Base-by-base conservation (phyloP, 768 basidiomycete genomes). In the Suillus paluster region DNA sequence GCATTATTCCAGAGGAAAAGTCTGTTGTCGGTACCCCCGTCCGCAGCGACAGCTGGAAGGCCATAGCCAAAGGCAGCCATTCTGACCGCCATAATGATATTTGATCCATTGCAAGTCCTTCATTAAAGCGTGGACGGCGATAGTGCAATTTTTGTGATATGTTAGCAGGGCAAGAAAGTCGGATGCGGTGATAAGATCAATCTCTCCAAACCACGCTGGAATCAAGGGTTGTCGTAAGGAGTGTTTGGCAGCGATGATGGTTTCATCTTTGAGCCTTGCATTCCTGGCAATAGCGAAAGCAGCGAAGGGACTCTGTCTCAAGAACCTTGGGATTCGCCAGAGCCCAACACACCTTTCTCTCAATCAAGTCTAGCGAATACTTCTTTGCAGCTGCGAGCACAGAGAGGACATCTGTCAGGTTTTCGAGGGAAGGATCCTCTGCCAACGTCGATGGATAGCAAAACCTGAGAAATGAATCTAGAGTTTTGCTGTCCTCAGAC, bases 311-410 rank as follows among this genome's bases (percentile, higher is more conserved):
- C 19, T 67, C 66, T 41, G 42, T 41, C 11, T 65, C 58, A 19
- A 64, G 19, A 44, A 69, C 19, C 21, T 44, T 30, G 25, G 67
- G 64, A 42, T 42, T 33, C 45, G 45, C 41, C 14, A 73, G 65
- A 27, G 62, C 60, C 12, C 66, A 53, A 21, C 63, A 63, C 21
- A 73, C 59, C n/a, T 55, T 59, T 23, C 64, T 68, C 59, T 75
- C 65, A 5, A 80, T 63, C 8, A 75, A 73, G 34, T 73, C 71
- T 74, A 80, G 76, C 49, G 78, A 77, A 64, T 77, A 81, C 66
- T 80, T 82, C 57, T 68, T 67, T 17, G 78, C 81, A 17, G 77
- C 75, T 36, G 75, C 72, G 33, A 72, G 63, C 54, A 76, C 75
- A 21, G 25, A n/a, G 4, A n/a, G 14, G 5, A 38, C 12, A 25